Evolutionary conservation across 1,284 basidiomycete species (phyloP).

Genomic region (Coriolopsis trogii): DNA sequence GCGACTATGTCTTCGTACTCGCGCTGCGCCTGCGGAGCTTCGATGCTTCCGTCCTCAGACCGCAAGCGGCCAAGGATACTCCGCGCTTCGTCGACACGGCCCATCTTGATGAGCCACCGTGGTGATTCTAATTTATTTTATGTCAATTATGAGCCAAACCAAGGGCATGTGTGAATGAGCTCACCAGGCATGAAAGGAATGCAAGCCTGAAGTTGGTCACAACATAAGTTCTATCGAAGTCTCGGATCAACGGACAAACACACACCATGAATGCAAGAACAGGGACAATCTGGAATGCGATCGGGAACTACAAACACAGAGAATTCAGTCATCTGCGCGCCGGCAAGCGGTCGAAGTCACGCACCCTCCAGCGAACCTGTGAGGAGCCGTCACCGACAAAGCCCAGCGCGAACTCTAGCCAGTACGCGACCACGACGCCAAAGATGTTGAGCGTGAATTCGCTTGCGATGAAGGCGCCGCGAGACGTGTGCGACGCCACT

Average conservation of each 20-base stretch:
- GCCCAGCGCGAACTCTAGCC: conserved; percentile 54
- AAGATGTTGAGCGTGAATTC: conserved; percentile 50
- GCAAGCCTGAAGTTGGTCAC: conserved; percentile 19
- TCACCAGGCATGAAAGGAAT: conserved; percentile 34
- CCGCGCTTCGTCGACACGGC: conserved; percentile 48
- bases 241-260: background rate
- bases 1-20: conserved; percentile 47
- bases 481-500: conserved; percentile 48
- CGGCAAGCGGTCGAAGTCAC: conserved; percentile 8
- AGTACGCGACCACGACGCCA: conserved; percentile 57
- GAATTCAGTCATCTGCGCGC: conserved; percentile 17
- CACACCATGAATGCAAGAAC: conserved; percentile 46
- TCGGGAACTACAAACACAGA: conserved; percentile 41
- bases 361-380: conserved; percentile 46
- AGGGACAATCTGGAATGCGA: conserved; percentile 52
- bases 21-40: conserved; percentile 30
- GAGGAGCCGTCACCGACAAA: conserved; percentile 49
- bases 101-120: conserved; percentile 57
- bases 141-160: conserved; percentile 8
- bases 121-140: conserved; percentile 49
- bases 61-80: conserved; percentile 42
- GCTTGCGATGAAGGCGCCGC: conserved; percentile 42
- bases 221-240: conserved; percentile 1
- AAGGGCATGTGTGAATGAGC: conserved; percentile 4
- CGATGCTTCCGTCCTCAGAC: conserved; percentile 31